Conservation (phyloP, 2,329 filamentous ascomycete genomes). For the Microcyclospora tardicrescens region DNA sequence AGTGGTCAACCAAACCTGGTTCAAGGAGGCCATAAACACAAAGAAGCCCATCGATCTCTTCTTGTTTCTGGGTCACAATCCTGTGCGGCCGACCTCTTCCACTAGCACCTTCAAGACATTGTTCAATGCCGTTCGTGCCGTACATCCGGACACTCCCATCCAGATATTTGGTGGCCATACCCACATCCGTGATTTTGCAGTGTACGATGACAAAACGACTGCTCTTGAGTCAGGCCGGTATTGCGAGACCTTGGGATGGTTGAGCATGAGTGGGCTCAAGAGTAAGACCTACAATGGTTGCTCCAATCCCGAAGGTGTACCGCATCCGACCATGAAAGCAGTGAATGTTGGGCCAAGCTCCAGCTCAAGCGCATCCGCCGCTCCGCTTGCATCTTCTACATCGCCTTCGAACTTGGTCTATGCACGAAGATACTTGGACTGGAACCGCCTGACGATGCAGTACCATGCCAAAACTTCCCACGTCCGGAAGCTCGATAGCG, state of each 20-base stretch:
- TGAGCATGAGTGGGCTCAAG: constrained; percentile 49
- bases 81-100: constrained; percentile 33
- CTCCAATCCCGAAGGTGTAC: constrained; percentile 28
- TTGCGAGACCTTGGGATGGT: constrained; percentile 56
- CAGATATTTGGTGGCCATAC: constrained; percentile 44
- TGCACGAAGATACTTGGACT: constrained; percentile 53
- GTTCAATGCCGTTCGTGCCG: constrained; percentile 45
- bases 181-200: constrained; percentile 47
- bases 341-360: constrained; percentile 24
- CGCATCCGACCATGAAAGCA: constrained; percentile 29
- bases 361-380: constrained; percentile 19
- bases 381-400: constrained; percentile 1
- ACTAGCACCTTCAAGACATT: constrained; percentile 36
- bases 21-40: constrained; percentile 42
- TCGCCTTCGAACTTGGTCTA: constrained; percentile 26
- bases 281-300: constrained; percentile 34
- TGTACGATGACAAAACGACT: constrained; percentile 49
- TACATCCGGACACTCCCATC: constrained; percentile 45
- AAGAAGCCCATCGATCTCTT: constrained; percentile 49
- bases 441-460: constrained; percentile 52
- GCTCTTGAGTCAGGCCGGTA: constrained; percentile 50
- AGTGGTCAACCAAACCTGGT: constrained; percentile 45
- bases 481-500: constrained; percentile 36
- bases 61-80: constrained; percentile 51
- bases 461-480: constrained; percentile 47